These are phyloP conservation scores for Aspergillus pseudoviridinutans DNA, from an alignment of 2,329 filamentous ascomycete genomes.

Conservation along the genomic window DNA sequence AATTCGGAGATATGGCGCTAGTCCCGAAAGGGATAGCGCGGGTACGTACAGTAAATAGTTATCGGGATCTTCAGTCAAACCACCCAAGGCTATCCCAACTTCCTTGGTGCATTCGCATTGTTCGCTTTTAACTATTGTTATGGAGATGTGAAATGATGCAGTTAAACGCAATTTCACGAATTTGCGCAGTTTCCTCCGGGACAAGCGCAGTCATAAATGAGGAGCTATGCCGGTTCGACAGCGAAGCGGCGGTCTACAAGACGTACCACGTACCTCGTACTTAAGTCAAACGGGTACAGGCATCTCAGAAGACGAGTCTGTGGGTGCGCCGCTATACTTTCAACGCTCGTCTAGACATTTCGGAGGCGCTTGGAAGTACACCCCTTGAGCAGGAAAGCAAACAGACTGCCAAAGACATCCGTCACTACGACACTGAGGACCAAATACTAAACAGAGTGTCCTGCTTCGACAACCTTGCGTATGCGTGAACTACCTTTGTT, in stretches of 20 bases:
- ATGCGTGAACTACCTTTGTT: too few species aligned
- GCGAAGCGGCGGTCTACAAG: background rate
- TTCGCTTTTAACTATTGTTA: background rate
- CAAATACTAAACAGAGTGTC: background rate
- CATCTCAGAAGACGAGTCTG: background rate
- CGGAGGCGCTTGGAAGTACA: background rate
- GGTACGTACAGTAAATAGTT: background rate
- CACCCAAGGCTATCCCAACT: too few species aligned
- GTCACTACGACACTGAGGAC: background rate
- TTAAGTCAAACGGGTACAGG: constrained; percentile 1
- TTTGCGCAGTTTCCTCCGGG: background rate
- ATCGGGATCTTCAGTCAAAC: background rate
- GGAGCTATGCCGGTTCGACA: background rate
- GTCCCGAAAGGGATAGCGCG: constrained; percentile 16
- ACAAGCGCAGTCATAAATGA: background rate
- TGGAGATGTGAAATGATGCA: background rate
- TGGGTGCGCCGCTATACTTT: background rate
- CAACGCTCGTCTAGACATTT: background rate
- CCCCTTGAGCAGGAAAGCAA: background rate
- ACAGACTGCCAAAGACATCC: background rate
- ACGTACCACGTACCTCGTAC: constrained; percentile 5
- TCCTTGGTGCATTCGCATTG: background rate
- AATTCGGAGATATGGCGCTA: constrained; percentile 24
- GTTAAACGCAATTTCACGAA: background rate
- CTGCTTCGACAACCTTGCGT: background rate